Conservation (phyloP, 352 stramenopile genomes). For the Thraustochytrium sp. region DNA sequence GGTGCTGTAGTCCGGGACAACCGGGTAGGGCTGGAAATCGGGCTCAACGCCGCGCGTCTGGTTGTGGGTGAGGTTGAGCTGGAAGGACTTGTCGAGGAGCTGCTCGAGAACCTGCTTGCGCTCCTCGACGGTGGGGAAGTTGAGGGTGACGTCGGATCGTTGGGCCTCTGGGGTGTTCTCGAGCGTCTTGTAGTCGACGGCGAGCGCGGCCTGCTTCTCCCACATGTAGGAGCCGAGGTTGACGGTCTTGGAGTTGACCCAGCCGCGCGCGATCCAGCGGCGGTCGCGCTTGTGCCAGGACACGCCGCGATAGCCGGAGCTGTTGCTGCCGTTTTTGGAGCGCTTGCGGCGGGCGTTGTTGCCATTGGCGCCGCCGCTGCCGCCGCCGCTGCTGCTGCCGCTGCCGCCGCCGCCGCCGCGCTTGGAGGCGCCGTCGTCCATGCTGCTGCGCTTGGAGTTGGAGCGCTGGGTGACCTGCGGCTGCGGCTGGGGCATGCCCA, state of each 20-base stretch:
- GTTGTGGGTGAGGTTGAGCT: background rate
- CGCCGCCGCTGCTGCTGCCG: background rate
- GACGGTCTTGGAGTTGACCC: conserved; percentile 13
- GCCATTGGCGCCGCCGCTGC: background rate
- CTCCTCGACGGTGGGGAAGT: background rate
- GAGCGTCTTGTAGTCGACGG: background rate
- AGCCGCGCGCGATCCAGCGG: conserved; percentile 13
- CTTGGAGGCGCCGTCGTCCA: background rate
- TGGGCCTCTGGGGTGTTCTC: background rate
- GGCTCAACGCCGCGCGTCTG: background rate
- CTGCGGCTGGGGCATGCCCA: background rate
- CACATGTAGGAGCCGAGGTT: conserved; percentile 19
- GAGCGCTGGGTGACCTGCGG: background rate
- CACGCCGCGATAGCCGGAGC: background rate
- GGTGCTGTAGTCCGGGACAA: background rate
- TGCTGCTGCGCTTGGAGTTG: background rate
- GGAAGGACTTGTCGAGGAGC: conserved; percentile 1
- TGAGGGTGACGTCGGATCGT: background rate
- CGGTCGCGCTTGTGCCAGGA: conserved; percentile 40
- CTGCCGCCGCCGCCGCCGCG: background rate
- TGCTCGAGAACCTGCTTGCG: conserved; percentile 6
- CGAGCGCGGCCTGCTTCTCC: conserved; percentile 31
- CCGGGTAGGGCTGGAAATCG: background rate
- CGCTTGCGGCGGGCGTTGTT: background rate
- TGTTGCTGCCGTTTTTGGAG: conserved; percentile 9